These are phyloP conservation scores for Cyclotella cryptica DNA, from an alignment of 108 stramenopile genomes.

Conservation along the genomic window DNA sequence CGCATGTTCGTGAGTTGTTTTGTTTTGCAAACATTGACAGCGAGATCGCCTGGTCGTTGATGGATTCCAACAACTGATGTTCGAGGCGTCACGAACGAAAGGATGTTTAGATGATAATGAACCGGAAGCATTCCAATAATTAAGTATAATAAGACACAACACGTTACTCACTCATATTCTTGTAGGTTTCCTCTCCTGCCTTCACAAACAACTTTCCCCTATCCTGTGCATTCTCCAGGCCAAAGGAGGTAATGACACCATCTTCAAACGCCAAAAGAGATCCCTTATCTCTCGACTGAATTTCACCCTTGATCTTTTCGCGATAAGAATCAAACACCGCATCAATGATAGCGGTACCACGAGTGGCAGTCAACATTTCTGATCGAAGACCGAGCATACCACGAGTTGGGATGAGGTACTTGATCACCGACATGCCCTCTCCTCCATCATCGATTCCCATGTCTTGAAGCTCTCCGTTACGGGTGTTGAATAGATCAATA, in stretches of 20 bases:
- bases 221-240: slow-evolving; percentile 93
- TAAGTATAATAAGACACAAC: neutral
- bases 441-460: slow-evolving; percentile 90
- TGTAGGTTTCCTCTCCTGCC: slow-evolving; percentile 88
- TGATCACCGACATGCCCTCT: slow-evolving; percentile 84
- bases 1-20: slow-evolving; percentile 98
- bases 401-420: slow-evolving; percentile 97
- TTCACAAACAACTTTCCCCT: slow-evolving; percentile 93
- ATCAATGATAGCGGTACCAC: slow-evolving; percentile 97
- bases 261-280: slow-evolving; percentile 95
- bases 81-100: neutral
- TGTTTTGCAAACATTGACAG: slow-evolving; percentile 97
- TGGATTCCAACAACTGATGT: slow-evolving; percentile 90
- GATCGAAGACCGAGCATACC: slow-evolving; percentile 97
- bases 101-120: slow-evolving; percentile 1
- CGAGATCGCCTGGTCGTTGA: slow-evolving; percentile 96
- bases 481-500: slow-evolving; percentile 90
- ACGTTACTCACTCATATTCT: slow-evolving; percentile 85
- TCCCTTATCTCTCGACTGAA: slow-evolving; percentile 94
- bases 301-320: slow-evolving; percentile 84
- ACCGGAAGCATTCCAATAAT: neutral
- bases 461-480: slow-evolving; percentile 96
- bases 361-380: slow-evolving; percentile 89
- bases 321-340: slow-evolving; percentile 95
- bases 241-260: slow-evolving; percentile 91